Evolutionary conservation across 345 rosid species (phyloP), one percentile per base, ranked within the genome.

Genomic region (rapeseed (Brassica napus)): DNA sequence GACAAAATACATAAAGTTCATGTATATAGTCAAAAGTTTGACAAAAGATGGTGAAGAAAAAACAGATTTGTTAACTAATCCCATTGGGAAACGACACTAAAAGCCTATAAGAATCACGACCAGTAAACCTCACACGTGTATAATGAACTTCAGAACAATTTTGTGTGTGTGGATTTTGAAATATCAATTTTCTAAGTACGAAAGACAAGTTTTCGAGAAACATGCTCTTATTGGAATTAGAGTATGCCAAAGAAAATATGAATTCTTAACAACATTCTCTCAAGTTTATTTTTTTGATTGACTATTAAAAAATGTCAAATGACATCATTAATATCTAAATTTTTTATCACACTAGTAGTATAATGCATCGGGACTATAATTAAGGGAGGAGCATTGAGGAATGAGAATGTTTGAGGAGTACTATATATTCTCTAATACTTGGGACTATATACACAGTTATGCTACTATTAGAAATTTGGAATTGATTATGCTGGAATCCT

Each of bases 161-260:
- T 32, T 59, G 3, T 57, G 28, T 10, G 35, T 62, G 65, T 14
- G 26, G 35, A 30, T 9, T 9, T 52, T 26, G 28, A 31, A 47
- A 32, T 5, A 72, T 31, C 18, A 71, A 1, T n/a, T 73, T 72
- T 60, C 65, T 32, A 67, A 73, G 62, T 31, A 57, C 49, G 44
- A 73, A 37, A 73, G 73, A 52, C 74, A 62, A 74, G 75, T 54
- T 79, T 79, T 28, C 75, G 70, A 79, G 82, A 75, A 79, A 74
- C 70, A 79, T 79, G 58, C 82, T 74, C 74, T 73, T 60, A 79
- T 74, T 74, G 66, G 18, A 79, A 61, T 68, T 8, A 62, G 74
- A 59, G 78, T 79, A 72, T 28, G 8, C 31, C 68, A 73, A 65
- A 30, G 32, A 39, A 78, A 58, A 30, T 72, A 59, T 34, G 55